Conservation (phyloP, 345 rosid genomes). For the Excoecaria agallocha region DNA sequence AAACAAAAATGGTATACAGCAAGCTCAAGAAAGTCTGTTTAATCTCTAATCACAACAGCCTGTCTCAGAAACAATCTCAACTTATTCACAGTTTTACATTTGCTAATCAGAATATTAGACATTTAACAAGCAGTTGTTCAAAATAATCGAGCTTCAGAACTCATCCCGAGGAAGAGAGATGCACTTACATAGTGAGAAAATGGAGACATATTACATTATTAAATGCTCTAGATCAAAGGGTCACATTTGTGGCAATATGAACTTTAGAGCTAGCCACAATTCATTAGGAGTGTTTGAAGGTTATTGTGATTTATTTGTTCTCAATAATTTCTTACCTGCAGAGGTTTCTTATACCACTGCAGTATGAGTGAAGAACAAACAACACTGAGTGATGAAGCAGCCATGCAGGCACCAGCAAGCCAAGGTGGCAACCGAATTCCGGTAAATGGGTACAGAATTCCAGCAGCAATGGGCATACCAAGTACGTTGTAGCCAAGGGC, state of each 20-base stretch:
- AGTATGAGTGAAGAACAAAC: constrained; percentile 68
- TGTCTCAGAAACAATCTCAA: too few relatives aligned
- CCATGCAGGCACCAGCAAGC: constrained; percentile 86
- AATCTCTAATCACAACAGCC: too few relatives aligned
- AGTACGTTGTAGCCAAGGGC: constrained; percentile 71
- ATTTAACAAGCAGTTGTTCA: neutral
- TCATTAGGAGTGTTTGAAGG: neutral
- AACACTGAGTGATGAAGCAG: constrained; percentile 71
- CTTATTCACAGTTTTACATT: too few relatives aligned
- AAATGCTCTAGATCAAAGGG: neutral
- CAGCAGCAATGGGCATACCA: constrained; percentile 71
- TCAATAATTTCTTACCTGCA: constrained; percentile 31
- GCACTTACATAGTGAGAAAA: neutral
- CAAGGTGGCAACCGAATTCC: constrained; percentile 72
- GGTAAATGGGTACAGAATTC: constrained; percentile 59
- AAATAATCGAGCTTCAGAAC: neutral
- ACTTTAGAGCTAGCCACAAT: neutral
- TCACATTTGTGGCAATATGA: neutral
- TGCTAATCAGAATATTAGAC: neutral
- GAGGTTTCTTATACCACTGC: constrained; percentile 71
- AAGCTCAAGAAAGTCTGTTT: too few relatives aligned
- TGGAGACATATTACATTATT: constrained; percentile 8
- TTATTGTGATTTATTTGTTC: neutral
- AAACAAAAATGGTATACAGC: too few relatives aligned
- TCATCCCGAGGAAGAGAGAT: neutral